Evolutionary conservation across 2,329 filamentous ascomycete genomes (phyloP), one percentile per base, ranked within the genome.

Genomic region (Neofusicoccum sp.): DNA sequence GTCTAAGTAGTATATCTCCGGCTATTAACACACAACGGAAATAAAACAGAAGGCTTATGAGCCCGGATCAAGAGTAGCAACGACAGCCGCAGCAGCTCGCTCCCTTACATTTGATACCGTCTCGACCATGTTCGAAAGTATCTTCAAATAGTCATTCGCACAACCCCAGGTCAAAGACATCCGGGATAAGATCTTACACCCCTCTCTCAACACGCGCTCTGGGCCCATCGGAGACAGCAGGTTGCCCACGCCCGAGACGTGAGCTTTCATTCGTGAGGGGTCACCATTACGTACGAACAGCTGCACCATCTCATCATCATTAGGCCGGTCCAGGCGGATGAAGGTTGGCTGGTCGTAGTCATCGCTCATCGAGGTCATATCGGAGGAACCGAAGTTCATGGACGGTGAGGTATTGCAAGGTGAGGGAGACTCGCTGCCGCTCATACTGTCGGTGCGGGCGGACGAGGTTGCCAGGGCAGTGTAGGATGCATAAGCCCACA

Each of bases 231-330:
- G 51, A 4, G 51, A 30, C 12, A 56, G 36, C n/a, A 84, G 70
- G 65, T 84, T 78, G 0, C 83, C 83, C 1, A 85, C 80, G 3
- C 80, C 81, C 7, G 76, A 79, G 7, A 85, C 74, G 62, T 80
- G 77, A 0, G 78, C 82, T 16, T 73, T 74, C 78, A 86, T 83
- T 3, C 38, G 28, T 1, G 14, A 12, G 3, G 65, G 71, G 31
- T 78, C 71, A 0, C 83, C 83, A 14, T 77, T 73, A 9, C 78
- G 73, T 0, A 86, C 81, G 66, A 82, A 86, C 1, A 80, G 69
- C 64, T 86, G 83, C 1, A 84, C 82, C 51, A 85, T 75, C 65
- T 85, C 83, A 66, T 86, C 84, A 63, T 85, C 82, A 2, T 78
- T 78, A 0, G 83, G 83, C 8, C 82, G 74, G 60, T 86, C 84